phyloP scores from a whole-genome alignment of 2,329 filamentous ascomycete species.

The Colletotrichum sp. region DNA sequence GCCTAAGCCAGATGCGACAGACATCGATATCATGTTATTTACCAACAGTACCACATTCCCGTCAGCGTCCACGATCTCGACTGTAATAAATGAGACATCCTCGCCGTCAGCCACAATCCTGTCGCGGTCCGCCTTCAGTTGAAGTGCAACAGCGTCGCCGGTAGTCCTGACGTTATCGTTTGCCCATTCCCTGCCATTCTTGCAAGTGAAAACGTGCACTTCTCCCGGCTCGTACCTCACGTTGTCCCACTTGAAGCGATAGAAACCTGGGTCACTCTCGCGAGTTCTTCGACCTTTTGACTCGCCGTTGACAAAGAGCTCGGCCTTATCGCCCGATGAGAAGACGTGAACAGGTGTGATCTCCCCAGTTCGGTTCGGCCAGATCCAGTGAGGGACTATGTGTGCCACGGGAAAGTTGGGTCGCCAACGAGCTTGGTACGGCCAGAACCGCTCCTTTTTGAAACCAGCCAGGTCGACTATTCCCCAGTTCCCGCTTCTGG shows the following conservation, averaged over 20 bases:
- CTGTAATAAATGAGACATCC: not conserved
- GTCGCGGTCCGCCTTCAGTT: not conserved
- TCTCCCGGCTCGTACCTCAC: not conserved
- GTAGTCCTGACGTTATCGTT: not conserved
- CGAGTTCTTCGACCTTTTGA: not conserved
- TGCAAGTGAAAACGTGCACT: not conserved
- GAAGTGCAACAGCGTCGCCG: not conserved
- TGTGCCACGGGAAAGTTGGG: not conserved
- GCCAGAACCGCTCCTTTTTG: constrained; percentile 54
- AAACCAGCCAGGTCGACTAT: constrained; percentile 63
- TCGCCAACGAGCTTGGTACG: constrained; percentile 28
- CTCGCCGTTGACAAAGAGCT: not conserved
- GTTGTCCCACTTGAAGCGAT: not conserved
- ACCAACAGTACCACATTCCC: not conserved
- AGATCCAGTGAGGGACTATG: not conserved
- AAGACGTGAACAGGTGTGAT: not conserved
- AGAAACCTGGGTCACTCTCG: not conserved
- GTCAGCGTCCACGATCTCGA: not conserved
- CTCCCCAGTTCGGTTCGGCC: not conserved
- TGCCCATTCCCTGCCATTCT: not conserved
- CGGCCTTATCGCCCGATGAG: not conserved
- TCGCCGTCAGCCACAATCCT: not conserved
- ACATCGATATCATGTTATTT: not conserved
- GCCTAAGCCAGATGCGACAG: not conserved
- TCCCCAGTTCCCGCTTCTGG: constrained; percentile 59